These are phyloP conservation scores for Curvularia verruculosa DNA, from an alignment of 2,329 filamentous ascomycete genomes.

Conservation along the genomic window DNA sequence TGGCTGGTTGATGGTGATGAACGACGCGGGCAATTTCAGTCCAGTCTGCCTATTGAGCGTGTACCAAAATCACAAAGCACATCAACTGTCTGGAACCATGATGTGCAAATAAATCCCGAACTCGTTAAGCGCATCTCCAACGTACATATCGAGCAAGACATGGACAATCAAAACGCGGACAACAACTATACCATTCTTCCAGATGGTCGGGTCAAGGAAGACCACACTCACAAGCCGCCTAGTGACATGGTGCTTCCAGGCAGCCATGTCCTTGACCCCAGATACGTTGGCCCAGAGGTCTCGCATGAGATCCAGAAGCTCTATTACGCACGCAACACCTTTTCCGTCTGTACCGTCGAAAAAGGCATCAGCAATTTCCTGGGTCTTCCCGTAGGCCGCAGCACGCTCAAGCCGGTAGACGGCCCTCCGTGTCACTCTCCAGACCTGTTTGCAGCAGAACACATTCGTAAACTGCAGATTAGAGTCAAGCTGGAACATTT, in stretches of 20 bases:
- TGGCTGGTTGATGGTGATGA: not conserved
- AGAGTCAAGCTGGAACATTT: conserved; percentile 35
- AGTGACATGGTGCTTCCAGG: conserved; percentile 26
- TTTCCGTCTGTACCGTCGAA: conserved; percentile 32
- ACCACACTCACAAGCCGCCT: conserved; percentile 28
- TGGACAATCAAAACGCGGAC: not conserved
- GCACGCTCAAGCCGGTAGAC: not conserved
- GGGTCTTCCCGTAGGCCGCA: conserved; percentile 3
- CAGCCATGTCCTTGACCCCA: conserved; percentile 27
- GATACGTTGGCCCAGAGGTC: conserved; percentile 23
- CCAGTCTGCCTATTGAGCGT: not conserved
- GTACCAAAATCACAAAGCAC: not conserved
- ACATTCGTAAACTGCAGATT: conserved; percentile 30
- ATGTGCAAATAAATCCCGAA: not conserved
- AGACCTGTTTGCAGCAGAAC: conserved; percentile 17
- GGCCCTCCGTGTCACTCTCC: not conserved
- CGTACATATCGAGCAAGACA: not conserved
- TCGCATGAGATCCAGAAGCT: conserved; percentile 21
- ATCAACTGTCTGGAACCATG: not conserved
- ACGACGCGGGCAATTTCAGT: not conserved
- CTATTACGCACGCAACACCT: conserved; percentile 31
- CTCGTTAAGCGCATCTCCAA: not conserved
- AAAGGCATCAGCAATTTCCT: conserved; percentile 8
- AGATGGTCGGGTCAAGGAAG: conserved; percentile 26
- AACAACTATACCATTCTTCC: conserved; percentile 10